Conservation (phyloP, 768 basidiomycete genomes). For the Thelephora ganbajun region DNA sequence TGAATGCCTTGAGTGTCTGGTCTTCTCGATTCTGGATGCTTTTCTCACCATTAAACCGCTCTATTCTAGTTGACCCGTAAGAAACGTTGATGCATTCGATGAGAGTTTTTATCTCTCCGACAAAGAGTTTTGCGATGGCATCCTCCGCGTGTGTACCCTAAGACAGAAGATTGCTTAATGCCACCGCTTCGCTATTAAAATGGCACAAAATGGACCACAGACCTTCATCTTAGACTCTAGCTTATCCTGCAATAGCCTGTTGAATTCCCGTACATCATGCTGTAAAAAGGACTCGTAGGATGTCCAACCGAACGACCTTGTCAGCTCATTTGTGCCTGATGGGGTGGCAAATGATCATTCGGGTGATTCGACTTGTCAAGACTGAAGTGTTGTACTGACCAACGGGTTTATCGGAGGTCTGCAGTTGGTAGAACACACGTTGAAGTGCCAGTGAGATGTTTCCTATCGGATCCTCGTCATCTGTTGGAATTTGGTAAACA, state of each 20-base stretch:
- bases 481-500: too few species aligned
- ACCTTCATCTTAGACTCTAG: too few species aligned
- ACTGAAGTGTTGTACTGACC: constrained; percentile 50
- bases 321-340: too few species aligned
- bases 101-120: too few species aligned
- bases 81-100: too few species aligned
- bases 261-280: too few species aligned
- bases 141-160: too few species aligned
- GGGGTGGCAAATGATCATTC: neutral
- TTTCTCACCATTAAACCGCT: constrained; percentile 85
- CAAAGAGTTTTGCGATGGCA: constrained; percentile 86
- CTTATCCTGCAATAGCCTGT: too few species aligned
- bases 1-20: neutral
- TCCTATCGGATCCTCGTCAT: constrained; percentile 87
- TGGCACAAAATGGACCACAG: neutral
- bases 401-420: constrained; percentile 94
- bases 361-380: neutral
- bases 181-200: too few species aligned
- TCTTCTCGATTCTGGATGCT: neutral
- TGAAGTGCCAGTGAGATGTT: too few species aligned
- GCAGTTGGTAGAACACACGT: constrained; percentile 94
- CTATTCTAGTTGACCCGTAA: constrained; percentile 85
- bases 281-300: constrained; percentile 36
- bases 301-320: constrained; percentile 99
- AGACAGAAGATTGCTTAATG: too few species aligned